Percentiles rank a stretch among this genome's conserved stretches.
Conservation (phyloP, 768 basidiomycete genomes). For the Mycena alexandri region DNA sequence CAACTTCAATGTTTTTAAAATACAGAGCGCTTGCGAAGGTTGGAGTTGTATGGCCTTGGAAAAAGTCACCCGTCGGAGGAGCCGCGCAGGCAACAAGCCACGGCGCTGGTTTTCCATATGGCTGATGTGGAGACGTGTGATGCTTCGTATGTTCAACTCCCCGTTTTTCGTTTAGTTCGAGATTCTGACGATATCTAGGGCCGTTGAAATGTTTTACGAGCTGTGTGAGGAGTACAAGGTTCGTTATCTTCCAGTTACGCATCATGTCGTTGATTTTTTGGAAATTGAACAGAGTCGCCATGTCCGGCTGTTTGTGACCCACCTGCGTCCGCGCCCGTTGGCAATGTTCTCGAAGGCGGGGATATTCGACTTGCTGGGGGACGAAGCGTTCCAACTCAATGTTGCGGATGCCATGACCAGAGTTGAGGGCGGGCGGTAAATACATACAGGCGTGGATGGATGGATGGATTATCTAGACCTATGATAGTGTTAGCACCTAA, state of each 20-base stretch:
- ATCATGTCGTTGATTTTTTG: not conserved
- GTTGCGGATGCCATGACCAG: conserved; percentile 66
- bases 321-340: conserved; percentile 55
- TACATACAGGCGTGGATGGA: not conserved
- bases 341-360: conserved; percentile 64
- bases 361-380: conserved; percentile 61
- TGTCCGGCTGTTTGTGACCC: conserved; percentile 66
- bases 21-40: conserved; percentile 80
- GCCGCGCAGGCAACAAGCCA: conserved; percentile 80
- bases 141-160: conserved; percentile 77
- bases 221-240: conserved; percentile 84
- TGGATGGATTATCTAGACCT: conserved; percentile 14
- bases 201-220: conserved; percentile 87
- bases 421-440: conserved; percentile 45
- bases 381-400: conserved; percentile 61
- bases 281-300: conserved; percentile 55
- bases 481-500: conserved; percentile 16
- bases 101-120: conserved; percentile 91
- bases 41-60: conserved; percentile 89
- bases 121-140: conserved; percentile 93
- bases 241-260: conserved; percentile 25
- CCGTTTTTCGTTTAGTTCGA: conserved; percentile 19
- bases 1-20: conserved; percentile 2
- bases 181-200: conserved; percentile 56
- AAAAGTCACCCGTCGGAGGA: conserved; percentile 91